Base-by-base conservation (phyloP, 768 basidiomycete species). In the Tricholoma flavovirens region DNA sequence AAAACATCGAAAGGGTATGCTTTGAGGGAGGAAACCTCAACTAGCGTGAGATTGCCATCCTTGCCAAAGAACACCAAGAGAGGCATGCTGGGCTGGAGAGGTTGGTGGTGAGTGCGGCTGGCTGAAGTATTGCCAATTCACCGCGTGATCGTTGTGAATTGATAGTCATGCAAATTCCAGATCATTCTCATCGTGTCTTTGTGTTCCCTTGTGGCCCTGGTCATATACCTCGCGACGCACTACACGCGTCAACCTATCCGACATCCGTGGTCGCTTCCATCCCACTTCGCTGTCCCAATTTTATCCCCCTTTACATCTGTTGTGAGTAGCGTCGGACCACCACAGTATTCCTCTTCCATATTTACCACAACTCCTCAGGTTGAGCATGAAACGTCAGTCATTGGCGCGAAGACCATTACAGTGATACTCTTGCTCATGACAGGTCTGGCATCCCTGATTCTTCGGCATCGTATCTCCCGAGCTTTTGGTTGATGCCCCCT, bases 291-390 rank as follows among this genome's bases (percentile, higher is more conserved):
- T 0, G 85, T 90, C 21, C 87, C 88, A 4, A 83, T 90, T 3
- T 67, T 90, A 15, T 90, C 88, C 0, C 88, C 88, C 0, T 90
- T 90, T 61, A 80, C 87, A 2, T 88, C 87, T 9, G 88, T 90
- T 65, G 88, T 90, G 57, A 55, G 80, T 49, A 36, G n/a, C n/a
- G n/a, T n/a, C 24, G 21, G 21, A 3, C 24, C 42, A 32, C 29
- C 19, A 59, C 15, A 29, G 10, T 15, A 2, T 8, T 10, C n/a
- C 56, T 32, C 24, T 56, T 40, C 45, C 3, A 17, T 15, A 46
- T 29, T 30, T 17, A n/a, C 8, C 30, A n/a, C n/a, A 29, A 4
- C 2, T n/a, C 15, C 32, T 7, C 54, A 90, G 88, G 79, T 87
- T n/a, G 88, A 90, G 60, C 79, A 88, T 46, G 88, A 90, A 67